These are phyloP conservation scores for Darksidea phi DNA, from an alignment of 495 filamentous ascomycete species.

Conservation along the genomic window DNA sequence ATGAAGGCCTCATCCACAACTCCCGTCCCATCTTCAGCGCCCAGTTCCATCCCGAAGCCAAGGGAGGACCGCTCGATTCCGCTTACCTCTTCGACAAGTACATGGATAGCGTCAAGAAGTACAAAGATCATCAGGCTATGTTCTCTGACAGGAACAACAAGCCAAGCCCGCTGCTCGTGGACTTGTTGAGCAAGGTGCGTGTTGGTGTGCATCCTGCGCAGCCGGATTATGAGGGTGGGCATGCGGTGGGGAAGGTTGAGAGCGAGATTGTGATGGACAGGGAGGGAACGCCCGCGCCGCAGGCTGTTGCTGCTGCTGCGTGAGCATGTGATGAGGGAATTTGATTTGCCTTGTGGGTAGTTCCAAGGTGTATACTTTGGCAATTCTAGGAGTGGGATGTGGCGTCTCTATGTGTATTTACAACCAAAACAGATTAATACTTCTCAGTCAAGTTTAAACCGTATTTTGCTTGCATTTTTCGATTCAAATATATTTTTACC, in stretches of 20 bases:
- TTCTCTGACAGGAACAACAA: slow-evolving; percentile 70
- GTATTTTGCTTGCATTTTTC: too few relatives aligned
- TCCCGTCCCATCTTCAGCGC: slow-evolving; percentile 96
- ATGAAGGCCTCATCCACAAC: slow-evolving; percentile 94
- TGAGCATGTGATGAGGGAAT: neutral
- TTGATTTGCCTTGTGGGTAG: neutral
- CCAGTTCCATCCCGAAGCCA: slow-evolving; percentile 97
- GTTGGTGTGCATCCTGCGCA: slow-evolving; percentile 65
- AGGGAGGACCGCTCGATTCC: slow-evolving; percentile 91
- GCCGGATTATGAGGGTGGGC: slow-evolving; percentile 24
- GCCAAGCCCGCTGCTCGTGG: slow-evolving; percentile 81
- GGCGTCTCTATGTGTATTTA: too few relatives aligned
- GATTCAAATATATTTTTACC: too few relatives aligned
- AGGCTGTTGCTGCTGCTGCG: slow-evolving; percentile 29
- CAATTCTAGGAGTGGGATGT: neutral
- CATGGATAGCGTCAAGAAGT: slow-evolving; percentile 80
- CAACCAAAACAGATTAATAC: neutral
- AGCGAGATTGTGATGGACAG: slow-evolving; percentile 13
- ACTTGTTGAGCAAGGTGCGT: slow-evolving; percentile 88
- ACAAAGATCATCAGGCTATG: slow-evolving; percentile 75
- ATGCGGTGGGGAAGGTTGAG: slow-evolving; percentile 20
- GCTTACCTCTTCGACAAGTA: slow-evolving; percentile 96
- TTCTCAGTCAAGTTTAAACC: too few relatives aligned
- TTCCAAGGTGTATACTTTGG: neutral
- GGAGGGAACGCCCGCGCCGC: slow-evolving; percentile 14